These are phyloP conservation scores for Colletotrichum sp. DNA, from an alignment of 2,329 filamentous ascomycete species.

Conservation along the genomic window DNA sequence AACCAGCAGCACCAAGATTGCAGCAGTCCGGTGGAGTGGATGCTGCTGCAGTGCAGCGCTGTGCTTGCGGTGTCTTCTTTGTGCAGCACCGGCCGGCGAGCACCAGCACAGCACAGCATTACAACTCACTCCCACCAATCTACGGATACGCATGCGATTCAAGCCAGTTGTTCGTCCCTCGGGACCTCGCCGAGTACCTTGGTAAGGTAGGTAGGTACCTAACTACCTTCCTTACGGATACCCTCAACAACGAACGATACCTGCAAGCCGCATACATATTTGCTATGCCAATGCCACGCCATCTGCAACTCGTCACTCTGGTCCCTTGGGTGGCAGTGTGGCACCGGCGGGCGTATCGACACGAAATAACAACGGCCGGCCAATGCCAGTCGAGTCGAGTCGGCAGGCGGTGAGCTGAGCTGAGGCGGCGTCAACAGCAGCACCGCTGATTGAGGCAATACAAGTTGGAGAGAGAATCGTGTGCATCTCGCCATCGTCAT, in stretches of 20 bases:
- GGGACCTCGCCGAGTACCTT: neutral
- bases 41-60: neutral
- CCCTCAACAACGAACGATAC: neutral
- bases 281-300: neutral
- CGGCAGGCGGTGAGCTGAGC: neutral
- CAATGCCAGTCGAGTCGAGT: neutral
- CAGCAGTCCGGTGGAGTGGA: neutral
- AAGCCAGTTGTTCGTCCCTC: neutral
- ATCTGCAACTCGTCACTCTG: neutral
- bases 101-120: neutral
- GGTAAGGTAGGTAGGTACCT: neutral
- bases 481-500: neutral
- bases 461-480: neutral
- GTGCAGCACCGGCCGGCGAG: neutral
- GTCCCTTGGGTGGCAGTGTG: neutral
- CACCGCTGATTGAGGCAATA: neutral
- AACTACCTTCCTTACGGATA: neutral
- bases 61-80: neutral
- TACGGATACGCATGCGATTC: neutral
- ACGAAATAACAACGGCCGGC: neutral
- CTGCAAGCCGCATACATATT: neutral
- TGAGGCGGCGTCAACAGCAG: neutral
- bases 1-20: neutral
- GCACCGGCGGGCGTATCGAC: neutral
- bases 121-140: neutral